Conservation (phyloP, 1,284 basidiomycete species). For the Fomitopsis pinicola region DNA sequence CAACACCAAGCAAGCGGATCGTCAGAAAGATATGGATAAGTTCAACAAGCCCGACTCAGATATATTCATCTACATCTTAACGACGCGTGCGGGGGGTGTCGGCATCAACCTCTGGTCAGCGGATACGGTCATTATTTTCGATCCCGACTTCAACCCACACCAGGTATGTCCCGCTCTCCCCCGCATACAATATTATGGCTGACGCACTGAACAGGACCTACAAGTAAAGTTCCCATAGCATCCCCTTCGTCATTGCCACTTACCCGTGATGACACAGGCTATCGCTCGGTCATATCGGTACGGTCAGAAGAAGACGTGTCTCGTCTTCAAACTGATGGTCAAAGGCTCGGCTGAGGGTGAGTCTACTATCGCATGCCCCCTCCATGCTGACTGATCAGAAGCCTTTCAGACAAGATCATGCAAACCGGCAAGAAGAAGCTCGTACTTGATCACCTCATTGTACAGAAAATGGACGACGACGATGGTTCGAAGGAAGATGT, state of each 20-base stretch:
- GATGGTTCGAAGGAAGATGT: slow-evolving; percentile 71
- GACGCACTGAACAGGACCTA: not conserved
- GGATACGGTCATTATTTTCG: slow-evolving; percentile 90
- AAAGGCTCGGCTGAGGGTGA: slow-evolving; percentile 86
- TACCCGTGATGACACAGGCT: slow-evolving; percentile 46
- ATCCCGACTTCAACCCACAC: slow-evolving; percentile 95
- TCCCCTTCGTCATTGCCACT: not conserved
- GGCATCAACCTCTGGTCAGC: slow-evolving; percentile 91
- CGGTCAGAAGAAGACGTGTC: slow-evolving; percentile 76
- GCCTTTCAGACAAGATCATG: slow-evolving; percentile 71
- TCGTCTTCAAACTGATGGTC: slow-evolving; percentile 91
- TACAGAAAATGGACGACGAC: slow-evolving; percentile 86
- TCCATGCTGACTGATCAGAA: slow-evolving; percentile 1
- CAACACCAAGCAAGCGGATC: slow-evolving; percentile 78
- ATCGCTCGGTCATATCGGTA: slow-evolving; percentile 87
- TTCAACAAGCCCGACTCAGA: slow-evolving; percentile 89
- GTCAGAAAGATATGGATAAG: slow-evolving; percentile 93
- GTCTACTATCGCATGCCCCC: slow-evolving; percentile 2
- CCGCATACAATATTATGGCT: not conserved
- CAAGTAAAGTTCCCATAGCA: not conserved
- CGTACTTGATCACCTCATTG: slow-evolving; percentile 87
- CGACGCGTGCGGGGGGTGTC: slow-evolving; percentile 94
- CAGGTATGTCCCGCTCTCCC: slow-evolving; percentile 43
- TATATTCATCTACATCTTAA: slow-evolving; percentile 86
- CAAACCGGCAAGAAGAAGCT: slow-evolving; percentile 89